phyloP scores from a whole-genome alignment of 2,329 filamentous ascomycete genomes.

The Hortaea sp. region DNA sequence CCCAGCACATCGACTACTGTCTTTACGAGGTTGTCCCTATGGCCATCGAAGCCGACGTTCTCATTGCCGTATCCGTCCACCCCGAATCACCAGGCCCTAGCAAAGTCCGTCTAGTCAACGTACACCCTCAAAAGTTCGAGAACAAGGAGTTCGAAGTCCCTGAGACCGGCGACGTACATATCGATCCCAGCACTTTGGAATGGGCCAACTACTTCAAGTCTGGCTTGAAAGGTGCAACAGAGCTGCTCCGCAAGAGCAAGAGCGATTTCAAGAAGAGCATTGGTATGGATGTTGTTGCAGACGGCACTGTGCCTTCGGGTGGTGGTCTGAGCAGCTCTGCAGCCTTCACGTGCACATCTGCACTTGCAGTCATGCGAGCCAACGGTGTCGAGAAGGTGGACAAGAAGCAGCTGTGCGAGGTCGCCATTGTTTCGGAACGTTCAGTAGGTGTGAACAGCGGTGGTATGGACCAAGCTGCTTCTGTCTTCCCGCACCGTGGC shows the following conservation, averaged over 20 bases:
- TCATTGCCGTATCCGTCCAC: slow-evolving; percentile 64
- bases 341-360: slow-evolving; percentile 83
- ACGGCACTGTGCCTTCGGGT: slow-evolving; percentile 84
- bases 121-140: slow-evolving; percentile 65
- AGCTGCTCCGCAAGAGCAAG: slow-evolving; percentile 62
- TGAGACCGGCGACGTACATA: slow-evolving; percentile 43
- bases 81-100: slow-evolving; percentile 46
- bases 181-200: slow-evolving; percentile 76
- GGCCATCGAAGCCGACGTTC: slow-evolving; percentile 82
- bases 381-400: slow-evolving; percentile 70
- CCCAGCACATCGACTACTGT: slow-evolving; percentile 87
- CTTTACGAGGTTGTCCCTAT: slow-evolving; percentile 93
- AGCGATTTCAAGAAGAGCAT: slow-evolving; percentile 51
- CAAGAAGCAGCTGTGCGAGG: slow-evolving; percentile 84
- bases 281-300: slow-evolving; percentile 79
- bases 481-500: slow-evolving; percentile 79
- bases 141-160: slow-evolving; percentile 65
- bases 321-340: slow-evolving; percentile 90
- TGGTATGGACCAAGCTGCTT: slow-evolving; percentile 96
- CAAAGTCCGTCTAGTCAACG: slow-evolving; percentile 67
- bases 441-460: slow-evolving; percentile 94
- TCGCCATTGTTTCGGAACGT: slow-evolving; percentile 89
- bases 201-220: slow-evolving; percentile 99
- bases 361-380: slow-evolving; percentile 76
- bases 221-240: slow-evolving; percentile 70